Evolutionary conservation across 345 rosid genomes (phyloP).

Genomic region (Pugionium dolabratum): DNA sequence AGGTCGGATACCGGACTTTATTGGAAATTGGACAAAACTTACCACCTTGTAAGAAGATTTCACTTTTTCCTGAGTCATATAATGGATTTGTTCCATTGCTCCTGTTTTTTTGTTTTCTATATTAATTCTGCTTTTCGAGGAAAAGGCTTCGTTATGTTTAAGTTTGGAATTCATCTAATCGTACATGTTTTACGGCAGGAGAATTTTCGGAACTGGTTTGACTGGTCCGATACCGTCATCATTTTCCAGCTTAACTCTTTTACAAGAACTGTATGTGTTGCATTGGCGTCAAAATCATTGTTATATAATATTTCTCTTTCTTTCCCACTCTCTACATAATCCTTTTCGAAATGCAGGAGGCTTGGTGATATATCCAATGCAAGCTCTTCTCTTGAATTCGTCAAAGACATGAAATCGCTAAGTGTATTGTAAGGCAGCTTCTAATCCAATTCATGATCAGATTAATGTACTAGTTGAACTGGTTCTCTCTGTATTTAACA

Average conservation of each 20-base stretch:
- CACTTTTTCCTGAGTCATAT: not conserved
- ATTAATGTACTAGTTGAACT: not conserved
- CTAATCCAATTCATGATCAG: constrained; percentile 13
- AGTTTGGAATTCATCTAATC: not conserved
- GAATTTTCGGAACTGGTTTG: constrained; percentile 59
- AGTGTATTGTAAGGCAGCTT: constrained; percentile 49
- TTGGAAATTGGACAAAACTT: constrained; percentile 58
- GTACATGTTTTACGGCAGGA: constrained; percentile 43
- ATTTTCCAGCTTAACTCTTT: constrained; percentile 52
- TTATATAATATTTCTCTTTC: constrained; percentile 8
- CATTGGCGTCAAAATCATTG: constrained; percentile 1
- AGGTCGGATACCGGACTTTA: constrained; percentile 58
- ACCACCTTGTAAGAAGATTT: constrained; percentile 45
- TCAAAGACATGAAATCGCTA: constrained; percentile 53
- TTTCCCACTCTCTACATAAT: not conserved
- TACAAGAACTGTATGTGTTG: constrained; percentile 61
- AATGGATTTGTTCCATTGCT: constrained; percentile 4
- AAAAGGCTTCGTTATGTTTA: not conserved
- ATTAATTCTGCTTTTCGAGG: not conserved
- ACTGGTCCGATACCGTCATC: constrained; percentile 65
- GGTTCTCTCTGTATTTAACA: constrained; percentile 16
- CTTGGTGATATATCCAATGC: constrained; percentile 63
- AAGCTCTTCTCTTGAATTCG: constrained; percentile 54
- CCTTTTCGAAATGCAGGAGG: constrained; percentile 47
- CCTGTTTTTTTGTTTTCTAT: not conserved